Evolutionary conservation across 257 asterid genomes (phyloP), one percentile per base, ranked within the genome.

Genomic region (Knoxia roxburghii): DNA sequence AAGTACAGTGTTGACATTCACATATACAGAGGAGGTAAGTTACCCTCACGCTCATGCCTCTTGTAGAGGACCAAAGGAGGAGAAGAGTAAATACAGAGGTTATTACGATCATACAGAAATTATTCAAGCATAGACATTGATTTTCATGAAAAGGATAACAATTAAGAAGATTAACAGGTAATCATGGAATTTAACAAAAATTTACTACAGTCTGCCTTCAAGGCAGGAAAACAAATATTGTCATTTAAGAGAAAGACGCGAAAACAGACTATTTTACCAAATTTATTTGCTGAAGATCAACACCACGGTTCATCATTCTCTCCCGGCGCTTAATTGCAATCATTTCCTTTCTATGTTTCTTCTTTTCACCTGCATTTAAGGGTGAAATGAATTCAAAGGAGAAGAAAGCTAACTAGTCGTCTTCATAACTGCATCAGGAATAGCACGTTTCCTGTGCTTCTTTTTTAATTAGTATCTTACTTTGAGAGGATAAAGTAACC

Each of bases 281-380:
- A 84, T 88, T 94, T 78, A 90, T 90, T 79, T 85, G 76, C 80
- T 86, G 89, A 77, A 88, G 88, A 84, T 94, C 96, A 58, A 94
- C 97, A 68, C 95, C 99, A 39, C 95, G 95, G 54, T 59, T 80
- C 27, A 81, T 56, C 96, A 88, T 86, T 84, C 95, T 84, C 72
- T 88, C 96, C 63, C 83, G 85, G 49, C 95, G 92, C 86, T 94
- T 90, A 27, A 70, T 77, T 33, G 95, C 99, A 59, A 88, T 88
- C 73, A 68, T 72, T 78, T 94, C 96, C 81, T 88, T 90, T 8
- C 88, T 87, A 37, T 88, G 90, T 72, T 87, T 94, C 95, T 87
- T 90, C 71, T 90, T 94, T 56, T 87, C 97, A 60, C 96, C 99
- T 90, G 84, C 67, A 79, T 77, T 68, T 57, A 63, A 24, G 68